These are phyloP conservation scores for Inonotus obliquus DNA, from an alignment of 1,284 basidiomycete genomes.

Conservation along the genomic window DNA sequence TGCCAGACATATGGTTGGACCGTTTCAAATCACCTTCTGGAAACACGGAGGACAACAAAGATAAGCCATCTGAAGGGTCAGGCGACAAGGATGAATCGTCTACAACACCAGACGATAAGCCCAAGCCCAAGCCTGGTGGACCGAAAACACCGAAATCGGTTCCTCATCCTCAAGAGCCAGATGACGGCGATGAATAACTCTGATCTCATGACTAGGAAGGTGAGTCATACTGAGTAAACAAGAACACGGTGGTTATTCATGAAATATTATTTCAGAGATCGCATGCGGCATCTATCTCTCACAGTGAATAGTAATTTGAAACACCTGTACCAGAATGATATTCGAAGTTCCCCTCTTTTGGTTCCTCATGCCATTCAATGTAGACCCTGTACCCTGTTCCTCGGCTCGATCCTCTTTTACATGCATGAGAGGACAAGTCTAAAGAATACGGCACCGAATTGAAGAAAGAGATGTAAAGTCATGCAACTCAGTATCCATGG, in stretches of 20 bases:
- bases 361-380: too few relatives aligned
- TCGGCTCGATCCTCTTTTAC: neutral
- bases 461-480: neutral
- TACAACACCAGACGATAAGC: neutral
- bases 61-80: neutral
- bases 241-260: too few relatives aligned
- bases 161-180: too few relatives aligned
- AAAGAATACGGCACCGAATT: neutral
- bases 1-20: conserved; percentile 8
- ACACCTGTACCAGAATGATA: too few relatives aligned
- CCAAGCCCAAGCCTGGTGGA: neutral
- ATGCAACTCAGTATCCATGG: neutral
- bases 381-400: neutral
- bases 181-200: too few relatives aligned
- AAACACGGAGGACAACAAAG: neutral
- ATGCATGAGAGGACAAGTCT: neutral
- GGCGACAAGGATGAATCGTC: neutral
- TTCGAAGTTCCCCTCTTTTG: too few relatives aligned
- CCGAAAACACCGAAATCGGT: too few relatives aligned
- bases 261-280: too few relatives aligned
- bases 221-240: too few relatives aligned
- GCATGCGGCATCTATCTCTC: too few relatives aligned
- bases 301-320: too few relatives aligned
- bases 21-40: neutral
- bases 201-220: too few relatives aligned